Evolutionary conservation across 1,284 basidiomycete genomes (phyloP).

Genomic region (Ganoderma meredithae): DNA sequence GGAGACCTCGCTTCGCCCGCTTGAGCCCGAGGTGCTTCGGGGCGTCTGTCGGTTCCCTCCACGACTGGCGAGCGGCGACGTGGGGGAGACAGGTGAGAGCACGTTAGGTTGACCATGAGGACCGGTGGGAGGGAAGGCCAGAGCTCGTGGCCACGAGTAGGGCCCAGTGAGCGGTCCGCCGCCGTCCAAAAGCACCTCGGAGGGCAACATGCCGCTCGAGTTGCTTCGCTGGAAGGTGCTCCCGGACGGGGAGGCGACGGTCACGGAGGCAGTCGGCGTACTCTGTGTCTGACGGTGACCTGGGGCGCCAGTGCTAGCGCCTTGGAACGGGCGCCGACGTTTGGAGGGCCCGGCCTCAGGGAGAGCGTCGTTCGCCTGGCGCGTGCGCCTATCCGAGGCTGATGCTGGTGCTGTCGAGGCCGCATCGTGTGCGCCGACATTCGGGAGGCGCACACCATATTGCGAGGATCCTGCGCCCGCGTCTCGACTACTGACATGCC

Average conservation of each 20-base stretch:
- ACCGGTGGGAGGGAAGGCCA: background rate
- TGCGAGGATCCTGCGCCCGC: slow-evolving; percentile 11
- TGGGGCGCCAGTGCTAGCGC: background rate
- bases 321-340: background rate
- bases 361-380: background rate
- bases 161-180: slow-evolving; percentile 8
- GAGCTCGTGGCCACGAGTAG: slow-evolving; percentile 17
- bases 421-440: slow-evolving; percentile 12
- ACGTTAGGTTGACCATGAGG: background rate
- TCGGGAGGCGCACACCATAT: slow-evolving; percentile 16
- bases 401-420: slow-evolving; percentile 9
- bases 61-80: slow-evolving; percentile 7
- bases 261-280: background rate
- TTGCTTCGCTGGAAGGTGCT: slow-evolving; percentile 16
- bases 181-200: slow-evolving; percentile 11
- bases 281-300: slow-evolving; percentile 3
- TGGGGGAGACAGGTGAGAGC: slow-evolving; percentile 9
- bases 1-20: slow-evolving; percentile 13
- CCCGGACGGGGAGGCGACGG: background rate
- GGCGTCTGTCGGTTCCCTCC: slow-evolving; percentile 14
- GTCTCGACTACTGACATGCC: background rate
- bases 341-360: background rate
- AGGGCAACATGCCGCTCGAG: slow-evolving; percentile 16
- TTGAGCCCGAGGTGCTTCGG: slow-evolving; percentile 12
- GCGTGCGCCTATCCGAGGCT: background rate